Evolutionary conservation across 2,329 filamentous ascomycete species (phyloP), one percentile per base, ranked within the genome.

Genomic region (Ceratocystis harringtonii): DNA sequence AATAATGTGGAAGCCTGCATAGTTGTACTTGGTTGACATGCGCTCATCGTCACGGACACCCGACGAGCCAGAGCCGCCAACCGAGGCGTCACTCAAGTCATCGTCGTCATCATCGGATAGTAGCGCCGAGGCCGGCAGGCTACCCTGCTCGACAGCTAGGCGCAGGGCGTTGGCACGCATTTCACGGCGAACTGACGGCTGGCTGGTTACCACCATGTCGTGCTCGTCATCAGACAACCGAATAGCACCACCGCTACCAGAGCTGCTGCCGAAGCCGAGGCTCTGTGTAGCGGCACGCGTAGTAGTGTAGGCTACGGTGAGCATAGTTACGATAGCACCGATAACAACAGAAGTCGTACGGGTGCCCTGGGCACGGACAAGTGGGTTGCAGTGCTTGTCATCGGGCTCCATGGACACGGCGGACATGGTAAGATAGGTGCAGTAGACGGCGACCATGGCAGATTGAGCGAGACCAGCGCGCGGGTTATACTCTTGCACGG

Each of bases 401-500:
- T 97, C 92, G 0, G 94, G 94, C 72, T 99, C 92, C 94, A 99
- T 97, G 65, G 91, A 95, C 0, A 99, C 94, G 30, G 94, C 94
- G 1, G 92, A 96, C 85, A 99, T 90, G 70, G 94, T 99, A 65
- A 99, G 84, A 73, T 99, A 99, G 55, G 94, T 97, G 83, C 94
- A 99, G 80, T 99, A 99, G 67, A 96, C 84, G 19, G 92, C 90
- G 57, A 99, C 94, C 84, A 97, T 96, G 68, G 94, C 92, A 52
- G 92, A 91, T 74, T 99, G 94, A n/a, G 94, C 94, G 67, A 99
- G 81, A 61, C 94, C 94, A 52, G 94, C 94, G 73, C 92, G 91
- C 61, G 92, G 85, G 75, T 99, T 99, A 74, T 87, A 87, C 72
- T 92, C 90, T 75, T 99, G 94, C 15, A 99, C 84, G 0, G 83